Conservation (phyloP, 257 asterid genomes). For the Scutellaria barbata region DNA sequence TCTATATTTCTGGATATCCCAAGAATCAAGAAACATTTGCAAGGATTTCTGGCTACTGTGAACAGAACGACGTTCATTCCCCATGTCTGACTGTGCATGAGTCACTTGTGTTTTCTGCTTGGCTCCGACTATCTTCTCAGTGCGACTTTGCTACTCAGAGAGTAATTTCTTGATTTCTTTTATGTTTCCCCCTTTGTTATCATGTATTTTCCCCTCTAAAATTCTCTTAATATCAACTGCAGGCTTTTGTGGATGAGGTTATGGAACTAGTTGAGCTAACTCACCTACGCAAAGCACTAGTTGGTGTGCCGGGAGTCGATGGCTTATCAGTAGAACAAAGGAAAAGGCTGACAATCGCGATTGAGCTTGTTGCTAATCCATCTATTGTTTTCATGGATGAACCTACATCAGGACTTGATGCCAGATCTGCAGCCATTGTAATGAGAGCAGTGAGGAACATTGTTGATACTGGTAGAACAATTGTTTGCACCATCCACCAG, state of each 20-base stretch:
- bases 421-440: constrained; percentile 91
- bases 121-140: constrained; percentile 82
- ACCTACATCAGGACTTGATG: constrained; percentile 92
- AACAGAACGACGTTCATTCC: constrained; percentile 86
- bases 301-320: constrained; percentile 83
- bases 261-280: constrained; percentile 83
- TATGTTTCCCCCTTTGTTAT: background rate
- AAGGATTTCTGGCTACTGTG: constrained; percentile 89
- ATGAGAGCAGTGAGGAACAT: constrained; percentile 95
- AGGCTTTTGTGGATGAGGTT: constrained; percentile 84
- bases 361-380: constrained; percentile 91
- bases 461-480: constrained; percentile 85
- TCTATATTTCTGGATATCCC: constrained; percentile 75
- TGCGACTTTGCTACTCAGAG: constrained; percentile 63
- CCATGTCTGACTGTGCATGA: constrained; percentile 86
- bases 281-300: constrained; percentile 62
- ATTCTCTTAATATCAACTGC: constrained; percentile 28
- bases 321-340: constrained; percentile 89
- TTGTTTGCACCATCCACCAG: constrained; percentile 93
- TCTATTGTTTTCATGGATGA: constrained; percentile 93
- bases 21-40: constrained; percentile 94
- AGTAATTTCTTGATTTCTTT: constrained; percentile 44
- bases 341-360: constrained; percentile 80
- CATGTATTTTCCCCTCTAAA: background rate
- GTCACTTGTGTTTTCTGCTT: constrained; percentile 81